These are phyloP conservation scores for Colletotrichum sp. DNA, from an alignment of 2,329 filamentous ascomycete species.

Conservation along the genomic window DNA sequence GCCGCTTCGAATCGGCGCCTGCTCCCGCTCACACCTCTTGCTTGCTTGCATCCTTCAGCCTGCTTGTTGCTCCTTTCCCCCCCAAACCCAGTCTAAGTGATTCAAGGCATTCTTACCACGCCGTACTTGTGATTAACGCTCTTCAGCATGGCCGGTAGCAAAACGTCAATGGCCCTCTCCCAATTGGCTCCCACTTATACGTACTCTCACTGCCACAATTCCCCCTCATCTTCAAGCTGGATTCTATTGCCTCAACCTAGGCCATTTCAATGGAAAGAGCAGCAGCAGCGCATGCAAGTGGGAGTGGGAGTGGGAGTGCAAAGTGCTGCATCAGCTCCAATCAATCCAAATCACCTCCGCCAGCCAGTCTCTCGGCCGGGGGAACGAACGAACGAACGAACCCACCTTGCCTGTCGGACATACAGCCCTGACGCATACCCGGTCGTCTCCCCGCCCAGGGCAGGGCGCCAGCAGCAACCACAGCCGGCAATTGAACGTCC, in stretches of 20 bases:
- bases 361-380: background rate
- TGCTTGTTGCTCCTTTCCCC: background rate
- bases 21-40: slow-evolving; percentile 1
- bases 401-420: background rate
- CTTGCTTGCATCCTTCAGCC: background rate
- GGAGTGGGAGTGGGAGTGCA: background rate
- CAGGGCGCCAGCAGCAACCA: background rate
- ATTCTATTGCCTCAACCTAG: background rate
- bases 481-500: background rate
- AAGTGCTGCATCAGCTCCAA: background rate
- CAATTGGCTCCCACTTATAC: background rate
- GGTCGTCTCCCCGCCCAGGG: background rate
- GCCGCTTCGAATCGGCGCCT: background rate
- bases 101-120: background rate
- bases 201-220: background rate
- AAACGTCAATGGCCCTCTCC: background rate
- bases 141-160: background rate
- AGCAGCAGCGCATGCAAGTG: background rate
- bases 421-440: background rate
- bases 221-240: background rate
- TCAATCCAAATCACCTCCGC: background rate
- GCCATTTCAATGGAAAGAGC: background rate
- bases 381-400: background rate
- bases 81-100: background rate
- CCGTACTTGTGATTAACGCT: background rate